A percentile compares a stretch with the other conserved stretches of the same genome.
These are phyloP conservation scores for Fragaria iinumae DNA, from an alignment of 306 rosid species.

Conservation along the genomic window DNA sequence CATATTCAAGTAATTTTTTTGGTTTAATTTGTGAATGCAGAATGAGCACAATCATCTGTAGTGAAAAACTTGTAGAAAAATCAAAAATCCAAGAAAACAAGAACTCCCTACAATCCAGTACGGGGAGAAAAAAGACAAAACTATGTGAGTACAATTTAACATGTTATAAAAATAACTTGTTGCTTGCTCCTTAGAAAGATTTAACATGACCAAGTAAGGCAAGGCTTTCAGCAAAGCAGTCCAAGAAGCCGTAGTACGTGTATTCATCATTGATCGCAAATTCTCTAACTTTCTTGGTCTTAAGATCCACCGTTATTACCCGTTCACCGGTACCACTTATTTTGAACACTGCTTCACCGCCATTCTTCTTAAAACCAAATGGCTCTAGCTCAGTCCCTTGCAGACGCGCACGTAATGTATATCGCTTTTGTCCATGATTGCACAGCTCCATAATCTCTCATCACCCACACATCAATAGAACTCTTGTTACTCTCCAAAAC, in stretches of 20 bases:
- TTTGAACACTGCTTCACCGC: neutral
- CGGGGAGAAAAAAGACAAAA: neutral
- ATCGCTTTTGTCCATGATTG: neutral
- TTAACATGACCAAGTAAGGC: neutral
- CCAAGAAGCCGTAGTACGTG: neutral
- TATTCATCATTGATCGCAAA: neutral
- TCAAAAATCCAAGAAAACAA: neutral
- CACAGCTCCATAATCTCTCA: neutral
- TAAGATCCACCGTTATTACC: neutral
- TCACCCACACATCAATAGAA: neutral
- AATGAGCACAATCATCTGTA: no score
- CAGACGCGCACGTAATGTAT: neutral
- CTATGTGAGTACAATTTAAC: neutral
- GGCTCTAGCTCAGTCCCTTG: neutral
- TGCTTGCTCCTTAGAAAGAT: neutral
- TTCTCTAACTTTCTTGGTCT: neutral
- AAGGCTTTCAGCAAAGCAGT: neutral
- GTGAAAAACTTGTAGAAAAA: no score
- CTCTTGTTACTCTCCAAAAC: neutral
- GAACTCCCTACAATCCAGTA: neutral
- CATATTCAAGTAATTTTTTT: no score
- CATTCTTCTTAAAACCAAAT: neutral
- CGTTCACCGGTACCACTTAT: no score
- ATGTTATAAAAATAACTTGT: neutral
- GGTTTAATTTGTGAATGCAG: no score